These are phyloP conservation scores for Daphne laureola DNA, from an alignment of 441 rosid genomes.

Conservation along the genomic window DNA sequence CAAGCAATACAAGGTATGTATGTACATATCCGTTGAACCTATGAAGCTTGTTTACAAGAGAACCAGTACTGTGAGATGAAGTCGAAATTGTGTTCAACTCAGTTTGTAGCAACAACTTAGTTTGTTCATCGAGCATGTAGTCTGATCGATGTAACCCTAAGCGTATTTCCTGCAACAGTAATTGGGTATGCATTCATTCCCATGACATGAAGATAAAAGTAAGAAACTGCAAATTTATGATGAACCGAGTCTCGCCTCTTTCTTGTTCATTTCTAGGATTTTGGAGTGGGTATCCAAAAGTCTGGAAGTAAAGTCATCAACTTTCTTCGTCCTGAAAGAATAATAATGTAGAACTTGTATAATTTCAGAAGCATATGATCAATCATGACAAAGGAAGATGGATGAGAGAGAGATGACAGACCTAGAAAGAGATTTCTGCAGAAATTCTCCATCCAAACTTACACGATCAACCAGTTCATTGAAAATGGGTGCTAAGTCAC, in stretches of 20 bases:
- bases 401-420: constrained; percentile 14
- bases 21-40: constrained; percentile 33
- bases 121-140: constrained; percentile 95
- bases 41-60: constrained; percentile 79
- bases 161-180: constrained; percentile 84
- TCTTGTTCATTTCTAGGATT: constrained; percentile 81
- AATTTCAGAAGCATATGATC: too few relatives aligned
- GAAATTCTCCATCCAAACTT: constrained; percentile 80
- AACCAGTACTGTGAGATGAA: constrained; percentile 77
- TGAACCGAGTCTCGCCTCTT: constrained; percentile 40
- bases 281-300: constrained; percentile 90
- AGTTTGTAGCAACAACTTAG: constrained; percentile 87
- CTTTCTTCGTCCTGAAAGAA: constrained; percentile 72
- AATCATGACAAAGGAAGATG: too few relatives aligned
- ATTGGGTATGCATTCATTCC: too few relatives aligned
- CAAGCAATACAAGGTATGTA: too few relatives aligned
- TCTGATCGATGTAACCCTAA: constrained; percentile 95
- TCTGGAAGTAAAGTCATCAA: constrained; percentile 81
- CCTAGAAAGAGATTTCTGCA: constrained; percentile 85
- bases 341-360: constrained; percentile 5
- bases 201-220: too few relatives aligned
- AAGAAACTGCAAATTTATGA: too few relatives aligned
- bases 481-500: constrained; percentile 87
- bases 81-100: constrained; percentile 87
- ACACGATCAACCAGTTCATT: constrained; percentile 93